These are phyloP conservation scores for Polytrichum formosum DNA, from an alignment of 225 moss, liverwort and hornwort genomes.

Conservation along the genomic window DNA sequence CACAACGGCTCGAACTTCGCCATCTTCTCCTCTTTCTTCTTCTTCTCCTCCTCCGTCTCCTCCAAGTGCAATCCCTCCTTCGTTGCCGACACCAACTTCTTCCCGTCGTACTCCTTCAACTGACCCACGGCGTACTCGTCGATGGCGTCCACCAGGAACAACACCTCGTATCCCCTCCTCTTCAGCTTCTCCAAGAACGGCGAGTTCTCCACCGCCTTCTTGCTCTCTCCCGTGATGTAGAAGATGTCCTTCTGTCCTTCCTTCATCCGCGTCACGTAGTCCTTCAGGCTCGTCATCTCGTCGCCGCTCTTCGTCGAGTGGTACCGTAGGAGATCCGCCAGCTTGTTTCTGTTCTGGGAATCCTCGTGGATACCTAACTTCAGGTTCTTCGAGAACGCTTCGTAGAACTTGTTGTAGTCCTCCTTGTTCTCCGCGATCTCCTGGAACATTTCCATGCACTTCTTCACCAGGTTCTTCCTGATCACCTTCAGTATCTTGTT, in stretches of 20 bases:
- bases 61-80: slow-evolving; percentile 68
- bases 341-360: slow-evolving; percentile 37
- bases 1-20: slow-evolving; percentile 49
- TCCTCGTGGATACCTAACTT: slow-evolving; percentile 56
- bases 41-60: slow-evolving; percentile 69
- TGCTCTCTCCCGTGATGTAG: slow-evolving; percentile 56
- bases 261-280: slow-evolving; percentile 60
- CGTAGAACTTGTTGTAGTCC: slow-evolving; percentile 50
- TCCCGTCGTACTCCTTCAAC: slow-evolving; percentile 76
- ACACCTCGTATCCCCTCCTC: slow-evolving; percentile 70
- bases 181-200: slow-evolving; percentile 54
- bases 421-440: slow-evolving; percentile 62
- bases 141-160: slow-evolving; percentile 47
- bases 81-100: slow-evolving; percentile 62
- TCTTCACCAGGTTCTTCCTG: slow-evolving; percentile 60
- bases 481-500: slow-evolving; percentile 65
- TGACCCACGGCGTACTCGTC: slow-evolving; percentile 51
- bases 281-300: slow-evolving; percentile 53
- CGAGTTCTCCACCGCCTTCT: slow-evolving; percentile 58
- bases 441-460: slow-evolving; percentile 54
- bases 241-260: slow-evolving; percentile 55
- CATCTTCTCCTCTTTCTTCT: slow-evolving; percentile 64
- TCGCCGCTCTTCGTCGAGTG: slow-evolving; percentile 57
- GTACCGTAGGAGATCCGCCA: slow-evolving; percentile 42
- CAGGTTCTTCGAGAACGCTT: slow-evolving; percentile 49